Conservation (phyloP, 306 rosid species). For the Arachis stenosperma region DNA sequence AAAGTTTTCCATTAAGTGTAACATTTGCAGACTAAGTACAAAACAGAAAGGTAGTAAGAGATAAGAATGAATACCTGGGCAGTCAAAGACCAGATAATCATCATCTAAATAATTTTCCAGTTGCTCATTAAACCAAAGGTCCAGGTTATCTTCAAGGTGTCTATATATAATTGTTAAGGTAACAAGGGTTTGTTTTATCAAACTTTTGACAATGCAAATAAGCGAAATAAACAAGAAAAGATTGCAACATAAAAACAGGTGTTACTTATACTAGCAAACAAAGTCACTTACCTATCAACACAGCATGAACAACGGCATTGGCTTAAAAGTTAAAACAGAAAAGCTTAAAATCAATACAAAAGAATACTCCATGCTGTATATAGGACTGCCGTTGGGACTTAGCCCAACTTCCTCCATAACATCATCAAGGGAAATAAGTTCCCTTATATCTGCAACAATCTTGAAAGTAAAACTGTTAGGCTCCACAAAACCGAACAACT, state of each 20-base stretch:
- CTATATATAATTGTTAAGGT: slow-evolving; percentile 63
- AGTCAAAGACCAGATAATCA: slow-evolving; percentile 89
- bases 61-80: slow-evolving; percentile 70
- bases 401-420: slow-evolving; percentile 96
- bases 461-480: slow-evolving; percentile 20
- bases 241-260: background rate
- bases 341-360: slow-evolving; percentile 14
- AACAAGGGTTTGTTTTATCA: slow-evolving; percentile 18
- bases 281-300: background rate
- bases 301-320: background rate
- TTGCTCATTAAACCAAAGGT: slow-evolving; percentile 80
- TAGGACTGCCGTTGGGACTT: slow-evolving; percentile 94
- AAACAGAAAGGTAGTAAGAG: slow-evolving; percentile 12
- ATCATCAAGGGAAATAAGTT: slow-evolving; percentile 88
- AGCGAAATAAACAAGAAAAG: background rate
- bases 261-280: slow-evolving; percentile 1
- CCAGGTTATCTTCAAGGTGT: slow-evolving; percentile 85
- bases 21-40: background rate
- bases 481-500: background rate
- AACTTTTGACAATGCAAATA: background rate
- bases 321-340: background rate
- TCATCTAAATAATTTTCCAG: slow-evolving; percentile 85
- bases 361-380: slow-evolving; percentile 99
- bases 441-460: slow-evolving; percentile 77
- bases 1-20: background rate